Evolutionary conservation across 345 rosid species (phyloP), one percentile per base, ranked within the genome.

Genomic region (Bruguiera sexangula): DNA sequence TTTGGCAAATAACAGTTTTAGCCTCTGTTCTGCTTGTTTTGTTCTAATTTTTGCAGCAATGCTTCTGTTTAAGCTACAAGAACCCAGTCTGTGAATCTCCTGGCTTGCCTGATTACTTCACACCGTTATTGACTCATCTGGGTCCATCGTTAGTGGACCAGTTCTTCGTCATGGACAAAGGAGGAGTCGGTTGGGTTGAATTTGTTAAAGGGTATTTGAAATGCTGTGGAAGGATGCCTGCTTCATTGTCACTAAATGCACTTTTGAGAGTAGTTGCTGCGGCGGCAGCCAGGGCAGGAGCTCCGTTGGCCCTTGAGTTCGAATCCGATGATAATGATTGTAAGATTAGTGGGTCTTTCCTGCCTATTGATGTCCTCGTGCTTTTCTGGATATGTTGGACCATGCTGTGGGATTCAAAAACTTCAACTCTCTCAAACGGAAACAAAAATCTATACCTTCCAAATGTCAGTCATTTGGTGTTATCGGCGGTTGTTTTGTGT

Each of bases 351-450:
- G 96, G 99, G 29, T 77, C 62, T 60, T 76, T 95, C 20, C 46
- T 69, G 27, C 84, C 89, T 0, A 6, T 20, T 2, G 90, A 92
- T 69, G 80, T 88, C 69, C 72, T 80, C 69, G 37, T 86, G 73
- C 82, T 94, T 76, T 82, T 92, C 2, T 86, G 84, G 85, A 62
- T 85, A 79, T 87, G 90, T 76, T 95, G 97, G 99, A 65, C 88
- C 36, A 79, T 89, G 95, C 71, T 73, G 26, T 91, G 90, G 88
- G 82, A 81, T 72, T 78, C 83, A 24, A 83, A 79, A 68, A 69
- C 61, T 57, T 60, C 20, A 9, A 66, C n/a, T 43, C 20, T 69
- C 43, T 63, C 73, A 0, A 64, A 72, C 72, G 69, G 64, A 31
- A 79, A 62, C 51, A 74, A 19, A 18, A 66, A 56, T 52, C 60